Evolutionary conservation across 345 rosid species (phyloP).

Genomic region (Mallotus nudiflorus): DNA sequence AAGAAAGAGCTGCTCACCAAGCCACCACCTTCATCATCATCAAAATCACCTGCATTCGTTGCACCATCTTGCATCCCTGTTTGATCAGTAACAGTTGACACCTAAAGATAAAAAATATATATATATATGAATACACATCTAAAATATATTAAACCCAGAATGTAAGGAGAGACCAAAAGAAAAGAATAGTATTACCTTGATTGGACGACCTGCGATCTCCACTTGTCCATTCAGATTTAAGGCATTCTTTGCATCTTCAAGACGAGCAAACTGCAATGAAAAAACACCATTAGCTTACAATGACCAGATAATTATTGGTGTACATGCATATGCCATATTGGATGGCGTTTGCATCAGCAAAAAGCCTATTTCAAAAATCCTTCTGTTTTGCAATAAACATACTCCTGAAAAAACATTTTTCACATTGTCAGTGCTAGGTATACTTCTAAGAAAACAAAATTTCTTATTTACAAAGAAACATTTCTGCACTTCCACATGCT

Average conservation of each 20-base stretch:
- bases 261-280: constrained; percentile 69
- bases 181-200: constrained; percentile 55
- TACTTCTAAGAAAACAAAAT: not conserved
- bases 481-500: too few relatives aligned
- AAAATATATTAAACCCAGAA: too few relatives aligned
- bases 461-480: too few relatives aligned
- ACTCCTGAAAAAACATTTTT: not conserved
- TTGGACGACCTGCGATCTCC: constrained; percentile 85
- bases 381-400: too few relatives aligned
- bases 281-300: not conserved
- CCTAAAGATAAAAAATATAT: constrained; percentile 41
- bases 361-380: not conserved
- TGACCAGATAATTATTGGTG: not conserved
- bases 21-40: constrained; percentile 96
- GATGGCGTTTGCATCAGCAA: not conserved
- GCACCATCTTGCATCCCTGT: constrained; percentile 60
- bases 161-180: not conserved
- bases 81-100: constrained; percentile 94
- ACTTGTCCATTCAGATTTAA: constrained; percentile 83
- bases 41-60: constrained; percentile 75
- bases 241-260: constrained; percentile 94
- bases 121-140: too few relatives aligned
- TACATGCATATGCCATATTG: not conserved
- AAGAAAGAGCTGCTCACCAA: constrained; percentile 62
- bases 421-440: not conserved